Evolutionary conservation across 139 green algal genomes (phyloP).

Genomic region (Medakamo hakoo): DNA sequence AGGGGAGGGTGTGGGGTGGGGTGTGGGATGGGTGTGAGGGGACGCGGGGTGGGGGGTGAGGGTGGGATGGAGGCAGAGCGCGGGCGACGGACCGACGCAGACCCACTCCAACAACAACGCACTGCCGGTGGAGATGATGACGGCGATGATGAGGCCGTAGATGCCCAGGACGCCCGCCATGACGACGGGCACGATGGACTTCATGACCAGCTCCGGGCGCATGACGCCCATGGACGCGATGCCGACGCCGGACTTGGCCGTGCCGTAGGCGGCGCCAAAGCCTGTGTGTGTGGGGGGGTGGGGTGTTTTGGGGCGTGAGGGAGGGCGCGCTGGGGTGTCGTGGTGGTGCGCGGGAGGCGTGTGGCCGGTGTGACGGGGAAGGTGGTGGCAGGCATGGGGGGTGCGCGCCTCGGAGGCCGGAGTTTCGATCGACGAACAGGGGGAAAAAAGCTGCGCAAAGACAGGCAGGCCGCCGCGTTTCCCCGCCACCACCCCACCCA

Average conservation of each 20-base stretch:
- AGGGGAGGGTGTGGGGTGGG: background rate
- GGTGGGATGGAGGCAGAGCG: background rate
- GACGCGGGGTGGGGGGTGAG: background rate
- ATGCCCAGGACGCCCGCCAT: conserved; percentile 99
- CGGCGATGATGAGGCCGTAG: conserved; percentile 99
- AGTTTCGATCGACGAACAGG: no score
- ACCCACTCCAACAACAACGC: conserved; percentile 6
- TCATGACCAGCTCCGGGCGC: conserved; percentile 99
- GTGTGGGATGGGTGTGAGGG: background rate
- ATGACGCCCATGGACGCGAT: conserved; percentile 99
- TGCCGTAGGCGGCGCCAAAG: conserved; percentile 96
- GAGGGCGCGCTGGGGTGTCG: no score
- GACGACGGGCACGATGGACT: conserved; percentile 96
- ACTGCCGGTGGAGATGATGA: conserved; percentile 95
- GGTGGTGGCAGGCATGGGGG: no score
- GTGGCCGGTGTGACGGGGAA: no score
- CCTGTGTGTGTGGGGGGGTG: conserved; percentile 31
- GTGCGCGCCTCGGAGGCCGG: no score
- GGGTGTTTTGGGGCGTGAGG: no score
- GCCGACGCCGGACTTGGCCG: conserved; percentile 93
- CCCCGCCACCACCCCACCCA: background rate
- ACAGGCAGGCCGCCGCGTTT: background rate
- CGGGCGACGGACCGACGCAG: no score
- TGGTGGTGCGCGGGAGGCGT: no score
- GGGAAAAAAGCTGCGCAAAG: background rate